Base-by-base conservation (phyloP, 768 basidiomycete species). In the Baorangia bicolor region DNA sequence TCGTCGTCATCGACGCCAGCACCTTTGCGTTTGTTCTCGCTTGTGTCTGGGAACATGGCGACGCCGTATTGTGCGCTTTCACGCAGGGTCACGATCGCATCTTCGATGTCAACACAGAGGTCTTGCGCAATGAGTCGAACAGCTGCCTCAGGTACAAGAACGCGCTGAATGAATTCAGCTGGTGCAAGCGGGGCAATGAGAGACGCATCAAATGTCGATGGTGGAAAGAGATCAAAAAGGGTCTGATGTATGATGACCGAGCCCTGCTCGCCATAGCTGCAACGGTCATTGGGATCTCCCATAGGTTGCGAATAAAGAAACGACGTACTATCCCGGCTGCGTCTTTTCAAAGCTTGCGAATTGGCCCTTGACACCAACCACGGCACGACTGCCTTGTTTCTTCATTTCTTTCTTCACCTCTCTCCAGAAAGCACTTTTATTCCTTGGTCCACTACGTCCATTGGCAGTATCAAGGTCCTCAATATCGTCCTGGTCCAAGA, bases 61-160 rank as follows among this genome's bases (percentile, higher is more conserved):
- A 87, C 86, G 0, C 94, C 94, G 66, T 93, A 97, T 34, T 82
- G 81, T 1, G 87, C 80, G 56, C 93, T 95, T 43, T 90, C 86
- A 28, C 84, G 79, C 46, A 94, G 69, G 6, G 90, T 82, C 21
- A 71, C 64, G 12, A 88, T 64, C 0, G 90, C 92, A 0, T 69
- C 64, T 4, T 76, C 70, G 3, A 76, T 77, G 39, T 70, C 64
- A 12, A 86, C 70, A 1, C 65, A 56, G 63, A 81, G 81, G 67
- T 98, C 94, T 55, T 88, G 78, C 76, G 84, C 84, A 57, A 98
- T 92, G n/a, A 98, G 82, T 23, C 81, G 77, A 38, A 88, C 76
- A 1, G 88, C 92, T 0, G 88, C 84, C 72, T 98, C 95, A 2
- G 96, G 96, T 3, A 98, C 85, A n/a, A 98, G 81, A 30, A 98